A percentile compares a stretch with the other conserved stretches of the same genome.
phyloP scores from a whole-genome alignment of 169 alveolate species.

The Cryptosporidium xiaoi region DNA sequence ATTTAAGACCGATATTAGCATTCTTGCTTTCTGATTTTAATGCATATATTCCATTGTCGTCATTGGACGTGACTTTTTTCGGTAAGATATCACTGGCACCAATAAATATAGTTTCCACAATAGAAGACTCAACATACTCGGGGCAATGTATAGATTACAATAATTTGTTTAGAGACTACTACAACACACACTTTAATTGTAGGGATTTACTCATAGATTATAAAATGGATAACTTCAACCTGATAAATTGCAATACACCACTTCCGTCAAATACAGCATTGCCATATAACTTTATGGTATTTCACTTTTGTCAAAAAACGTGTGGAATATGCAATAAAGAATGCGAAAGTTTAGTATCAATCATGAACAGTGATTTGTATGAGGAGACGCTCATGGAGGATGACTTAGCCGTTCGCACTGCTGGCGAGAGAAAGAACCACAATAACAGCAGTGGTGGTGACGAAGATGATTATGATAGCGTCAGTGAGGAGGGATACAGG shows the following conservation, averaged over 20 bases:
- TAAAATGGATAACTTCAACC: background rate
- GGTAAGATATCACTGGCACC: slow-evolving; percentile 53
- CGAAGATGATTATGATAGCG: no score
- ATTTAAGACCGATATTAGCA: slow-evolving; percentile 49
- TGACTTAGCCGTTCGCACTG: background rate
- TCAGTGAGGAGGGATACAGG: no score
- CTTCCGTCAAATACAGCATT: slow-evolving; percentile 33
- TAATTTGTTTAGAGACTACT: slow-evolving; percentile 29
- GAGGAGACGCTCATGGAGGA: slow-evolving; percentile 19
- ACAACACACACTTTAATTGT: slow-evolving; percentile 28
- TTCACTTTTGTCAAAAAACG: slow-evolving; percentile 67
- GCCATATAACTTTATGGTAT: slow-evolving; percentile 30
- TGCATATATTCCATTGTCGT: slow-evolving; percentile 59
- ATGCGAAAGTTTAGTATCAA: slow-evolving; percentile 61
- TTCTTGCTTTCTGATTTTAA: slow-evolving; percentile 67
- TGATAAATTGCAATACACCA: slow-evolving; percentile 51
- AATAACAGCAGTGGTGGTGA: no score
- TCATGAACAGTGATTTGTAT: slow-evolving; percentile 29
- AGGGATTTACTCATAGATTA: slow-evolving; percentile 27
- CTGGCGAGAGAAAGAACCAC: background rate
- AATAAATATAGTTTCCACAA: slow-evolving; percentile 23
- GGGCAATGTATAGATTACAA: slow-evolving; percentile 61
- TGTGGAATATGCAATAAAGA: slow-evolving; percentile 59
- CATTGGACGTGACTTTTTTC: slow-evolving; percentile 55
- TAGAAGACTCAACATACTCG: slow-evolving; percentile 17